A percentile compares a stretch with the other conserved stretches of the same genome.
phyloP scores from a whole-genome alignment of 176 grass and related monocot genomes.

The Leersia perrieri region DNA sequence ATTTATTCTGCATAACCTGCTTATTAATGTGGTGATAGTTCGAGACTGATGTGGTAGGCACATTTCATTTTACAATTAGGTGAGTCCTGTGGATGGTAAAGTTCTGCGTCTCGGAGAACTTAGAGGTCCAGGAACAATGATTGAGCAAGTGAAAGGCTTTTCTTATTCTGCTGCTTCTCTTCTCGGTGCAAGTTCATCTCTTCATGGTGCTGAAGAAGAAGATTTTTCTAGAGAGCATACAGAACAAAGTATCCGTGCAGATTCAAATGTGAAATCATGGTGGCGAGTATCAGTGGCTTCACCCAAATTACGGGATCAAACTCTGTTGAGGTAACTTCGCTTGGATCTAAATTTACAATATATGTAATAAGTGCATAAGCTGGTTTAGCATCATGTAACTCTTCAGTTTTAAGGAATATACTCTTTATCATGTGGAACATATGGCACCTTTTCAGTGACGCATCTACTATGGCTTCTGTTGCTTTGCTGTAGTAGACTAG shows the following conservation, averaged over 20 bases:
- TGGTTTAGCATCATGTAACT: neutral
- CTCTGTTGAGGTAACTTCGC: conserved; percentile 40
- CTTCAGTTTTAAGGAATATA: conserved; percentile 10
- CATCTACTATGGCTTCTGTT: neutral
- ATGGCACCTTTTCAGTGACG: neutral
- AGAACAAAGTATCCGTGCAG: conserved; percentile 32
- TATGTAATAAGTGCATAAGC: neutral
- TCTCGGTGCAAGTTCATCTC: conserved; percentile 59
- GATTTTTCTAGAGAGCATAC: conserved; percentile 37
- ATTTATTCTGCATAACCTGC: conserved; percentile 17
- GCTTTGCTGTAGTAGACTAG: neutral
- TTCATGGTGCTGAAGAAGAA: conserved; percentile 45
- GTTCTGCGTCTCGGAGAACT: conserved; percentile 61
- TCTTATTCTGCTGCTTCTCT: conserved; percentile 72
- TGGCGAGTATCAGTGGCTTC: conserved; percentile 76
- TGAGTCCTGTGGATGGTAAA: conserved; percentile 89
- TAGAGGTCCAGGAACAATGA: conserved; percentile 62
- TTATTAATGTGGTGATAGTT: conserved; percentile 20
- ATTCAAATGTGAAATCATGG: conserved; percentile 68
- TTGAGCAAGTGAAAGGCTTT: conserved; percentile 88
- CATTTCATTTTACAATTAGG: conserved; percentile 47
- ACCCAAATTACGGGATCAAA: conserved; percentile 57
- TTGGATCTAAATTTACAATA: neutral
- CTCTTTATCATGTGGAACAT: neutral
- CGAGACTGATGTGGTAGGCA: neutral